Percentiles rank a stretch among this genome's conserved stretches.
phyloP scores from a whole-genome alignment of 2,329 filamentous ascomycete species.

The Diaporthe longicolla region DNA sequence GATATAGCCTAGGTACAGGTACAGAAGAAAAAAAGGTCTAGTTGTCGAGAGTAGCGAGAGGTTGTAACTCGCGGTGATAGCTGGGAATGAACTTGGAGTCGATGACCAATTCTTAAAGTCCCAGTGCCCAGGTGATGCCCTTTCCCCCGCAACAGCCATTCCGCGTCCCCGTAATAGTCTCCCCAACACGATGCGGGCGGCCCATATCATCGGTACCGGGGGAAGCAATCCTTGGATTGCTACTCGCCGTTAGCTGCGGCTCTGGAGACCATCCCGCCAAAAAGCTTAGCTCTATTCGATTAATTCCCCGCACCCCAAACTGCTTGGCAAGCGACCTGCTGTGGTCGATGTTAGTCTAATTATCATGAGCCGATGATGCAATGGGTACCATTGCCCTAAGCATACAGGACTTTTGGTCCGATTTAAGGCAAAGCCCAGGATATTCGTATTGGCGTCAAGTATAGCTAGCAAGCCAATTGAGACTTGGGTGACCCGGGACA shows the following conservation, averaged over 20 bases:
- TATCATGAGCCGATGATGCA: constrained; percentile 11
- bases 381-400: neutral
- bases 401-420: neutral
- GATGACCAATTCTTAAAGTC: neutral
- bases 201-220: constrained; percentile 22
- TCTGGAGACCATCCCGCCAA: constrained; percentile 13
- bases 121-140: neutral
- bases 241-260: constrained; percentile 20
- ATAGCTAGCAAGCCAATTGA: neutral
- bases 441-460: neutral
- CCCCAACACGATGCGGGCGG: constrained; percentile 1
- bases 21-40: too few species aligned
- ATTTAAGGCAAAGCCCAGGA: neutral
- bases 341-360: neutral
- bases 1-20: neutral
- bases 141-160: constrained; percentile 2
- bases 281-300: constrained; percentile 21
- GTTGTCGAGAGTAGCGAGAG: neutral
- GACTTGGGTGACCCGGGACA: too few species aligned
- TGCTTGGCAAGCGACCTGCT: constrained; percentile 2
- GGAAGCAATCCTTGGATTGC: constrained; percentile 8
- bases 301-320: constrained; percentile 28
- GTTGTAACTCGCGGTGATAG: neutral
- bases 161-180: neutral
- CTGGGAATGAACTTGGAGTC: neutral